Evolutionary conservation across 2,329 filamentous ascomycete species (phyloP).

Genomic region (Talaromyces sp.): DNA sequence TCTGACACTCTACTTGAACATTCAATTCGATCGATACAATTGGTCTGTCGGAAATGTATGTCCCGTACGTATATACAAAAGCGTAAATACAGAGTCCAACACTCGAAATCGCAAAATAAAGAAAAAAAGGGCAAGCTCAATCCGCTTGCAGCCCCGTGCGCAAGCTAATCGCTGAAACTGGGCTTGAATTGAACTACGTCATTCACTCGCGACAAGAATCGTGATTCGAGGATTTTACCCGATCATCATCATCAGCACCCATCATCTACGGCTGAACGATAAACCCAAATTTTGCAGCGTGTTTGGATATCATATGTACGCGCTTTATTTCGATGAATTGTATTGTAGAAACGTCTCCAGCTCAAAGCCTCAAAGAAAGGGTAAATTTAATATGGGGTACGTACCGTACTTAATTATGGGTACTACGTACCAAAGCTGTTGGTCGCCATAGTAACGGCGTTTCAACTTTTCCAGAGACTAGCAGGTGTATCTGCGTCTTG

Average conservation of each 20-base stretch:
- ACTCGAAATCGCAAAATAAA: not conserved
- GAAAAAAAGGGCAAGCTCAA: not conserved
- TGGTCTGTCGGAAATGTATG: not conserved
- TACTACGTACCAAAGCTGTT: not conserved
- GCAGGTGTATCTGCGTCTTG: not conserved
- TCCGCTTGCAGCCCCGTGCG: conserved; percentile 10
- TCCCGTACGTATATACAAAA: not conserved
- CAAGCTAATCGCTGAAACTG: conserved; percentile 10
- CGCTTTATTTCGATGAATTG: not conserved
- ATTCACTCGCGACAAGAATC: not conserved
- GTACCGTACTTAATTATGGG: not conserved
- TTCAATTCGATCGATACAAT: not conserved
- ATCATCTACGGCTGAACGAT: too few species aligned
- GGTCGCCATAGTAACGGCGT: conserved; percentile 11
- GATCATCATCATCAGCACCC: not conserved
- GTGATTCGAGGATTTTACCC: not conserved
- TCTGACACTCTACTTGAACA: not conserved
- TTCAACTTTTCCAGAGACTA: not conserved
- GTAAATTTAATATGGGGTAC: not conserved
- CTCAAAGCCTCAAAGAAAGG: not conserved
- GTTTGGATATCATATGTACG: not conserved
- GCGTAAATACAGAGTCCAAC: not conserved
- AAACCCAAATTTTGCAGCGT: too few species aligned
- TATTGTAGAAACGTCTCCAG: not conserved
- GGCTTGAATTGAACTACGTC: not conserved